These are phyloP conservation scores for Microbotryum violaceum DNA, from an alignment of 1,284 basidiomycete species.

Conservation along the genomic window DNA sequence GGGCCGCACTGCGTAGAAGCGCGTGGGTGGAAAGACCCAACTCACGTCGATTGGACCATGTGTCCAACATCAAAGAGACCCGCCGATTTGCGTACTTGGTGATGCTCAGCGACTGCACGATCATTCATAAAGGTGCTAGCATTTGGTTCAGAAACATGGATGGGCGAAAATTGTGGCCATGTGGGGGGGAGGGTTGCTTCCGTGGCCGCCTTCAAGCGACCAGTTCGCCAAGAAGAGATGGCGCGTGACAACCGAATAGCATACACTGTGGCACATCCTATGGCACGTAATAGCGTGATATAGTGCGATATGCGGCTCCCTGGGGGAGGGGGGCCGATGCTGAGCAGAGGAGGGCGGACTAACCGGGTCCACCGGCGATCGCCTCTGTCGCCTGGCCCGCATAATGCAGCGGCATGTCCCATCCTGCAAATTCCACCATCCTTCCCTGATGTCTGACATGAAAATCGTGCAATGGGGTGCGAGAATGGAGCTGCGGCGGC, in stretches of 20 bases:
- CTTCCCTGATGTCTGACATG: slow-evolving; percentile 78
- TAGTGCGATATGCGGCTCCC: slow-evolving; percentile 1
- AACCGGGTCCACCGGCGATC: slow-evolving; percentile 64
- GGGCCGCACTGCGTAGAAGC: not conserved
- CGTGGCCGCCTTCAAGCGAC: not conserved
- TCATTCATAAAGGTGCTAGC: not conserved
- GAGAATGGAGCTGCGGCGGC: not conserved
- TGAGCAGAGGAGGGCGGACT: slow-evolving; percentile 28
- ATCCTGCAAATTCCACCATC: slow-evolving; percentile 96
- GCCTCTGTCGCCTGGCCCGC: slow-evolving; percentile 40
- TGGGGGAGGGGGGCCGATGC: not conserved
- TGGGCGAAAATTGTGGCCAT: not conserved
- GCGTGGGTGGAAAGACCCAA: not conserved
- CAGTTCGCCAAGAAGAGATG: not conserved
- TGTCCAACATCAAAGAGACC: slow-evolving; percentile 97
- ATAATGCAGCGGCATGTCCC: slow-evolving; percentile 87
- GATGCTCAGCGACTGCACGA: slow-evolving; percentile 72
- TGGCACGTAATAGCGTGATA: slow-evolving; percentile 18
- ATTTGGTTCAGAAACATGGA: not conserved
- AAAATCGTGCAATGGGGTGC: slow-evolving; percentile 82
- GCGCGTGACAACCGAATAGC: too few relatives aligned
- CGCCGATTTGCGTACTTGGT: slow-evolving; percentile 72
- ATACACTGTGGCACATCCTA: not conserved
- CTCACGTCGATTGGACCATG: slow-evolving; percentile 56
- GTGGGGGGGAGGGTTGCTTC: not conserved